Evolutionary conservation across 2,329 filamentous ascomycete species (phyloP), one percentile per base, ranked within the genome.

Genomic region (Daldinia sp.): DNA sequence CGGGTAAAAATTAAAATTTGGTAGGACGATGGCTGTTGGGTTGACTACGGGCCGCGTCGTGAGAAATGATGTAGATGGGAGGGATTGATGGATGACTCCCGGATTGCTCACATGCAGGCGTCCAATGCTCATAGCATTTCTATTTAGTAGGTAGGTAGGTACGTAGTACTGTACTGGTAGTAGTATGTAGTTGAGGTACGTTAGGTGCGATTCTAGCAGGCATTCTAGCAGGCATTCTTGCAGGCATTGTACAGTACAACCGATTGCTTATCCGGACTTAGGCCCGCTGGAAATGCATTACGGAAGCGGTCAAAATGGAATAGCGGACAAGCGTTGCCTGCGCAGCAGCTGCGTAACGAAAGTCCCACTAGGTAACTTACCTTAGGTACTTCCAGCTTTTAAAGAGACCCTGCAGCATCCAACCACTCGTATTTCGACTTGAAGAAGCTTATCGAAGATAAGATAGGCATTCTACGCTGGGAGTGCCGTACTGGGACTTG

Each of bases 261-360:
- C 39, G 50, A 46, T 41, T 63, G 67, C 63, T 69, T 67, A 67
- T 67, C 67, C 67, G 51, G 60, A 67, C 63, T 42, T 60, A 42
- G 60, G 33, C n/a, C 67, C 56, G 51, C 61, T 63, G 20, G 20
- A 41, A 42, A 58, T 56, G 41, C 55, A 48, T 62, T 58, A 72
- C 72, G 70, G 68, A 74, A 74, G 72, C 73, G 69, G 74, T 70
- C 63, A 72, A 72, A 69, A 53, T 67, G 67, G 63, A 60, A 55
- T 65, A 59, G 44, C 48, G 44, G 44, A 13, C 12, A 50, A 50
- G 12, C 12, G 13, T 50, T 50, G 44, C 44, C 23, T 61, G 53
- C 54, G 46, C 20, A 15, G 30, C 54, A 46, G 51, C 61, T 39
- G 35, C 35, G 35, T 39, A 39, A 39, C 35, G 35, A 42, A 37